Evolutionary conservation across 495 filamentous ascomycete species (phyloP).

Genomic region (Penicillium verhagenii): DNA sequence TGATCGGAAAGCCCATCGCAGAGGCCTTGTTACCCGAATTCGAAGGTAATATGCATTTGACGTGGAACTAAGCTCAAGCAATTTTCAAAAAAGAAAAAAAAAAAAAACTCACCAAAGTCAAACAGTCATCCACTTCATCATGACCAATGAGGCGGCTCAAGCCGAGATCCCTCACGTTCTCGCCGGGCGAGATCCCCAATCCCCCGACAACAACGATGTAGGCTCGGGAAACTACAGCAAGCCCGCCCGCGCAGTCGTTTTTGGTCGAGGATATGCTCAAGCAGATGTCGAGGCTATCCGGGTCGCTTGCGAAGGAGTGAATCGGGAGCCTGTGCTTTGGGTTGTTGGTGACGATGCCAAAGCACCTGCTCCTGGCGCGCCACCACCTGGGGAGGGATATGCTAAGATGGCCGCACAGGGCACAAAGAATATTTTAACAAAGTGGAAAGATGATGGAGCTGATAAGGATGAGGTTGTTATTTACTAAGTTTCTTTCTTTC

Average conservation of each 20-base stretch:
- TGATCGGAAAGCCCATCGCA: constrained; percentile 26
- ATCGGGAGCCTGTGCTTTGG: constrained; percentile 16
- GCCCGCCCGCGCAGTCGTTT: constrained; percentile 29
- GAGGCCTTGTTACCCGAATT: constrained; percentile 27
- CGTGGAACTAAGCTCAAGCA: neutral
- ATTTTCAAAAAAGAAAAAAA: neutral
- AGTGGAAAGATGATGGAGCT: constrained; percentile 17
- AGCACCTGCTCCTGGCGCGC: constrained; percentile 1
- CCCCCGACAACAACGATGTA: constrained; percentile 17
- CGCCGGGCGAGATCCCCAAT: constrained; percentile 24
- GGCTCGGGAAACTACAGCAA: constrained; percentile 31
- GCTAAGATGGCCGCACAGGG: constrained; percentile 7
- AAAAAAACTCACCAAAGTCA: constrained; percentile 2
- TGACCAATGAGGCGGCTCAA: constrained; percentile 16
- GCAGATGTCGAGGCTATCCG: constrained; percentile 19
- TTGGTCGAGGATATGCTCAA: constrained; percentile 27
- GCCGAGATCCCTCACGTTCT: constrained; percentile 28
- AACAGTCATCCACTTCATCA: constrained; percentile 32
- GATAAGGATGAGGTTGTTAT: constrained; percentile 14
- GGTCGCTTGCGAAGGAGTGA: constrained; percentile 1
- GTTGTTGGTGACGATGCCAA: constrained; percentile 15
- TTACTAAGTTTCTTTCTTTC: neutral
- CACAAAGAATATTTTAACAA: constrained; percentile 7
- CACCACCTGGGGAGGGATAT: constrained; percentile 13
- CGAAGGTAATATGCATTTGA: constrained; percentile 19